Evolutionary conservation across 208 protist genomes (phyloP).

Genomic region (Wallacemonas sp.): DNA sequence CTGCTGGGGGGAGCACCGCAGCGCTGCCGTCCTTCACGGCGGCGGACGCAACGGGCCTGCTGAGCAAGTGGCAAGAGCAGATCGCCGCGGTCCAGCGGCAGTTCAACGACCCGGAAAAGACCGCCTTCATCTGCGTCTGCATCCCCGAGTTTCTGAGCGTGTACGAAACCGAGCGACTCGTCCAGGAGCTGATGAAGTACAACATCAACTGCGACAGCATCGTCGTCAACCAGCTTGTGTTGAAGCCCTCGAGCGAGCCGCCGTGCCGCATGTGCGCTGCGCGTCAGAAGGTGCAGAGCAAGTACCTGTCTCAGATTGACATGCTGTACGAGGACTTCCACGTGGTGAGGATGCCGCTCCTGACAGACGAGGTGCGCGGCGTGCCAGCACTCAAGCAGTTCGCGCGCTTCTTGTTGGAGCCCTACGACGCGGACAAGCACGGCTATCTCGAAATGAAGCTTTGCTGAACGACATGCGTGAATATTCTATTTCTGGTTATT

Average conservation of each 20-base stretch:
- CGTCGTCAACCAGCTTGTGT: conserved; percentile 96
- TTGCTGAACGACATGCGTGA: neutral
- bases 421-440: conserved; percentile 59
- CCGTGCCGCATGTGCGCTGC: conserved; percentile 89
- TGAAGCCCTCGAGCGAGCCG: conserved; percentile 51
- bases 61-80: conserved; percentile 37
- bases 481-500: neutral
- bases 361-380: conserved; percentile 93
- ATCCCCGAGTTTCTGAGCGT: conserved; percentile 99
- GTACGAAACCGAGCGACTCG: conserved; percentile 98
- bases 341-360: conserved; percentile 91
- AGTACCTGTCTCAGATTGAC: conserved; percentile 95
- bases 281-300: conserved; percentile 92
- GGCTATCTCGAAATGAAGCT: conserved; percentile 46
- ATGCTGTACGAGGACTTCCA: conserved; percentile 97
- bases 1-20: neutral
- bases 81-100: conserved; percentile 59
- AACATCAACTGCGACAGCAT: conserved; percentile 96
- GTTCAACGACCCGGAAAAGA: conserved; percentile 76
- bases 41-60: conserved; percentile 22
- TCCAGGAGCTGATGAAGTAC: conserved; percentile 97
- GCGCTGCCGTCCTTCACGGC: conserved; percentile 9
- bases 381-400: conserved; percentile 57
- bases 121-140: conserved; percentile 98
- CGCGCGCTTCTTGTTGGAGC: conserved; percentile 73